Percentiles rank a stretch among this genome's conserved stretches.
phyloP scores from a whole-genome alignment of 2,329 filamentous ascomycete species.

The Venturia pyrina region DNA sequence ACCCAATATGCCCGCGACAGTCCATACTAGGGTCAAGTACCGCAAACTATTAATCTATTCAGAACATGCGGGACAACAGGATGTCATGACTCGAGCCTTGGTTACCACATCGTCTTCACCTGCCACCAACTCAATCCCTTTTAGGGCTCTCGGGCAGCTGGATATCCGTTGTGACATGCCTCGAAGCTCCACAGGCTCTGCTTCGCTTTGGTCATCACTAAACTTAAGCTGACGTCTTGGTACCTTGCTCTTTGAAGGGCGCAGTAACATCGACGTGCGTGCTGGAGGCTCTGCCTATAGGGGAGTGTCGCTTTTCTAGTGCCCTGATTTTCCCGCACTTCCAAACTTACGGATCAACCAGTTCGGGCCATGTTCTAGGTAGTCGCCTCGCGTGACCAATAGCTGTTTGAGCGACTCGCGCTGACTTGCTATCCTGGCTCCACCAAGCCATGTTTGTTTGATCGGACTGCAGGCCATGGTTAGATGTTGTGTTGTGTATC shows the following conservation, averaged over 20 bases:
- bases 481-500: background rate
- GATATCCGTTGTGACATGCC: too few relatives aligned
- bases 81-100: too few relatives aligned
- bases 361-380: conserved; percentile 65
- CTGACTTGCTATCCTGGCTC: conserved; percentile 64
- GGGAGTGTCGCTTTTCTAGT: background rate
- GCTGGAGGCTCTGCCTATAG: too few relatives aligned
- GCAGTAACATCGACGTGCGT: too few relatives aligned
- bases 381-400: conserved; percentile 78
- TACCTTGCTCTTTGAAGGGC: too few relatives aligned
- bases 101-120: too few relatives aligned
- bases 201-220: too few relatives aligned
- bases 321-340: background rate
- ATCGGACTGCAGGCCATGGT: conserved; percentile 41
- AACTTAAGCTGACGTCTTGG: too few relatives aligned
- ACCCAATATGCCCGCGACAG: background rate
- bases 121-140: too few relatives aligned
- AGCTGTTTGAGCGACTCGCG: conserved; percentile 52
- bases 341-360: conserved; percentile 10
- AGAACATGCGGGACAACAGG: background rate
- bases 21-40: background rate
- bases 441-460: conserved; percentile 75
- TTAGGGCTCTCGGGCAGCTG: too few relatives aligned
- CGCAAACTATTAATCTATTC: background rate
- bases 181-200: too few relatives aligned